These are phyloP conservation scores for Exserohilum turcica DNA, from an alignment of 2,329 filamentous ascomycete species.

Conservation along the genomic window DNA sequence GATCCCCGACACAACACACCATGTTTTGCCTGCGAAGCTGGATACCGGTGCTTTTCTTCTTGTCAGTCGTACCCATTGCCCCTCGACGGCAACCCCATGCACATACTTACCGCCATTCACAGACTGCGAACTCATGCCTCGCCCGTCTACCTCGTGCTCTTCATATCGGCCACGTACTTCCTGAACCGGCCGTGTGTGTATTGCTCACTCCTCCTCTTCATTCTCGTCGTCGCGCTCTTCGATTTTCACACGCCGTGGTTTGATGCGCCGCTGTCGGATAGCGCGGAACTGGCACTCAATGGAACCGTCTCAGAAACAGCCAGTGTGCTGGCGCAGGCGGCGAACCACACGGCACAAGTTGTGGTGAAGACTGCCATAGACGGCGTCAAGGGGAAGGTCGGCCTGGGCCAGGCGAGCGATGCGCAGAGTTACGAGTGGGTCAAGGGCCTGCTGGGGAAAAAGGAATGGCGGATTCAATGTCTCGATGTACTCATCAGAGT, in stretches of 20 bases:
- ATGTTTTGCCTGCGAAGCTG: slow-evolving; percentile 72
- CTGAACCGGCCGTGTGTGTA: slow-evolving; percentile 97
- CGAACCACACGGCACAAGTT: slow-evolving; percentile 56
- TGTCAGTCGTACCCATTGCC: slow-evolving; percentile 48
- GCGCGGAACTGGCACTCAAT: slow-evolving; percentile 39
- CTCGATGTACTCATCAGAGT: slow-evolving; percentile 85
- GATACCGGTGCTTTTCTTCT: slow-evolving; percentile 57
- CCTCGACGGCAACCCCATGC: neutral
- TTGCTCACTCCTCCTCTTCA: slow-evolving; percentile 92
- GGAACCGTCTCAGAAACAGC: slow-evolving; percentile 59
- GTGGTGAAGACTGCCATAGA: slow-evolving; percentile 36
- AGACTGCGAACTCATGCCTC: slow-evolving; percentile 53
- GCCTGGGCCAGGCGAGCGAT: slow-evolving; percentile 60
- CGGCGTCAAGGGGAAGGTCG: slow-evolving; percentile 33
- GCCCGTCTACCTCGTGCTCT: slow-evolving; percentile 57
- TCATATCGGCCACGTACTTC: slow-evolving; percentile 87
- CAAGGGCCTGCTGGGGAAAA: slow-evolving; percentile 75
- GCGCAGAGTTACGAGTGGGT: slow-evolving; percentile 75
- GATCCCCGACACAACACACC: slow-evolving; percentile 7
- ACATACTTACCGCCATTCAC: slow-evolving; percentile 11
- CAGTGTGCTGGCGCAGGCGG: slow-evolving; percentile 68
- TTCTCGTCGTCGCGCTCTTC: slow-evolving; percentile 95
- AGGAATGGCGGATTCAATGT: slow-evolving; percentile 90
- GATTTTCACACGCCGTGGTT: slow-evolving; percentile 95
- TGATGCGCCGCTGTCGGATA: slow-evolving; percentile 65